Evolutionary conservation across 805 yeast species (phyloP), one percentile per base, ranked within the genome.

Genomic region (Pichia kluyveri): DNA sequence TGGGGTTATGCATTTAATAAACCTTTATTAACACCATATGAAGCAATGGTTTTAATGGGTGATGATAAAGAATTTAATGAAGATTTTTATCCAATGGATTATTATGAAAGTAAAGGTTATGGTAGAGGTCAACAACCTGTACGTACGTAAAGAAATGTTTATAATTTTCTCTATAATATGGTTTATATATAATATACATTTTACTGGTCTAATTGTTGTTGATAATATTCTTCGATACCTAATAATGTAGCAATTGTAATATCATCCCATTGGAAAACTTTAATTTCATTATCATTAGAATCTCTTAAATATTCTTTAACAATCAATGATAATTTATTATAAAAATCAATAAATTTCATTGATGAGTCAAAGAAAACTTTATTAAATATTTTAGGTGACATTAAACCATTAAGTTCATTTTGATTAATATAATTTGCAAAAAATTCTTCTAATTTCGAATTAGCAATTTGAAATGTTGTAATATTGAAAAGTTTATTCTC

Each of bases 1-100:
- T 93, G 99, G 99, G 99, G 99, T 0, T 93, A 93, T 63, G 99
- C 99, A 0, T 93, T 93, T 60, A 80, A 81, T 50, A 86, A 85
- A 60, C 99, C 99, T 0, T 68, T 93, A 40, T 67, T 93, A 49
- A 91, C 99, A 0, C 99, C 99, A 0, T 93, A 93, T 62, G 99
- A 93, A 61, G 88, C 96, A 0, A 88, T 86, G 87, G 96, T 90
- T 6, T 76, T 89, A 75, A 65, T 93, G 55, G 83, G 78, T 8
- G 74, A 81, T 42, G 97, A 89, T 58, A 68, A 68, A 37, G 73
- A 70, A 65, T 86, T 93, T 78, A 69, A 65, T 42, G 76, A 75
- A 39, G 70, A 70, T 1, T 81, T 73, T 49, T 93, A 93, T 61
- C 97, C 97, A 10, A 93, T 93, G 99, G 98, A 93, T 62, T 93